These are phyloP conservation scores for Naganishia cerealis DNA, from an alignment of 1,284 basidiomycete genomes.

Conservation along the genomic window DNA sequence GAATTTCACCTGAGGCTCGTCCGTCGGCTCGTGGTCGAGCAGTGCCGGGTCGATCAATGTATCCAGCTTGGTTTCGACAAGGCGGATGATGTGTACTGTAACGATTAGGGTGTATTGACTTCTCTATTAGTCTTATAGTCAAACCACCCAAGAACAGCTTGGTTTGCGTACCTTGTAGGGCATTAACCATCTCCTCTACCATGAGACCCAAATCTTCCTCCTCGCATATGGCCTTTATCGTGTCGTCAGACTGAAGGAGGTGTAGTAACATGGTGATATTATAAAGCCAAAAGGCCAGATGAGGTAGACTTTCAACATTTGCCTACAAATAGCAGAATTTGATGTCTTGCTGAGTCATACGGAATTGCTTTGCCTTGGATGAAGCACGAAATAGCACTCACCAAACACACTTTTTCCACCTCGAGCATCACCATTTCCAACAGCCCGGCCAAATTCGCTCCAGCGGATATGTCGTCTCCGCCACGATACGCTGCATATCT, in stretches of 20 bases:
- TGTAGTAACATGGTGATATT: constrained; percentile 87
- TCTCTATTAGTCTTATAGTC: background rate
- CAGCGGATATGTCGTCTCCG: constrained; percentile 59
- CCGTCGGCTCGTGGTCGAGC: constrained; percentile 77
- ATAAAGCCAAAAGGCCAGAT: constrained; percentile 90
- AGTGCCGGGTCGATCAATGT: constrained; percentile 77
- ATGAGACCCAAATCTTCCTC: constrained; percentile 65
- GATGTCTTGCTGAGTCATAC: background rate
- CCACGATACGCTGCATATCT: constrained; percentile 82
- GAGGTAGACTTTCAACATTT: constrained; percentile 72
- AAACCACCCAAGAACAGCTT: background rate
- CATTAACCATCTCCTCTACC: constrained; percentile 77
- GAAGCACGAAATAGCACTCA: constrained; percentile 56
- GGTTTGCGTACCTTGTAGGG: constrained; percentile 72
- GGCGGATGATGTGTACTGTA: constrained; percentile 89
- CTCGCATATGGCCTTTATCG: constrained; percentile 72
- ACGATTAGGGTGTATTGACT: background rate
- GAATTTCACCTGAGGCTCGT: constrained; percentile 79
- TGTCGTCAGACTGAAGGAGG: constrained; percentile 78
- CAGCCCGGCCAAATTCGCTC: constrained; percentile 70
- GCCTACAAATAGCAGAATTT: background rate
- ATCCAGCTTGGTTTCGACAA: constrained; percentile 85
- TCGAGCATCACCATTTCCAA: constrained; percentile 84
- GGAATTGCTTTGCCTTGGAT: no score
- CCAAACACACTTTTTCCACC: constrained; percentile 88